Evolutionary conservation across 1,284 basidiomycete genomes (phyloP).

Genomic region (Amylostereum chailletii): DNA sequence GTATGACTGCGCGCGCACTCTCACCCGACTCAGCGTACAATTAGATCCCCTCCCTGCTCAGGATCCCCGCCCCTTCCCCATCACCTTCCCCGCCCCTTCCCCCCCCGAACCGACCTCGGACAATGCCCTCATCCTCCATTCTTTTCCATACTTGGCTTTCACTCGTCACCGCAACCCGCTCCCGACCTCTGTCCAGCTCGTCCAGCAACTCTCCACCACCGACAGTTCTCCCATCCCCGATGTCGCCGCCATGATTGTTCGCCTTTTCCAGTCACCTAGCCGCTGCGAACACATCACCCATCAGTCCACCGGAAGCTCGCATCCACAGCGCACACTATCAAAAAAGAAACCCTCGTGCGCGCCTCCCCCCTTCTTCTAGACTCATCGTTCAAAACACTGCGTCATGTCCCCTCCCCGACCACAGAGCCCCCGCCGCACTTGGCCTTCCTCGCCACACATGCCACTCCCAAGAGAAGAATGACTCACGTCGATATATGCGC

Average conservation of each 20-base stretch:
- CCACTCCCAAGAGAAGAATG: background rate
- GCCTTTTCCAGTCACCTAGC: background rate
- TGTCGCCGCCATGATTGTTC: conserved; percentile 28
- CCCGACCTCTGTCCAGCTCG: conserved; percentile 19
- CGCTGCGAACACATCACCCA: no score
- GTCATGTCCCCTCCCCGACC: background rate
- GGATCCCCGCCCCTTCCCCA: background rate
- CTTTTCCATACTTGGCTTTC: conserved; percentile 4
- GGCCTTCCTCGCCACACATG: background rate
- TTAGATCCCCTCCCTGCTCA: conserved; percentile 1
- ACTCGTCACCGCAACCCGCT: conserved; percentile 2
- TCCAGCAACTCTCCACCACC: conserved; percentile 34
- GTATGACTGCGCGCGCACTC: background rate
- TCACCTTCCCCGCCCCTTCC: conserved; percentile 5
- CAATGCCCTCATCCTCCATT: background rate
- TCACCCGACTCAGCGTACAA: background rate
- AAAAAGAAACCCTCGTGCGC: no score
- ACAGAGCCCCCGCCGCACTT: no score
- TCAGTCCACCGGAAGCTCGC: no score
- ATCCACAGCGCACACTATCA: no score
- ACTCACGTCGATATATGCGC: conserved; percentile 12
- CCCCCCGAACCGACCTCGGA: background rate
- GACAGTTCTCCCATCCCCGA: conserved; percentile 32
- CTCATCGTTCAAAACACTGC: no score
- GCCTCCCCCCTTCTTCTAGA: no score